These are phyloP conservation scores for Bocquillonia castaneifolia DNA, from an alignment of 441 rosid genomes.

Conservation along the genomic window DNA sequence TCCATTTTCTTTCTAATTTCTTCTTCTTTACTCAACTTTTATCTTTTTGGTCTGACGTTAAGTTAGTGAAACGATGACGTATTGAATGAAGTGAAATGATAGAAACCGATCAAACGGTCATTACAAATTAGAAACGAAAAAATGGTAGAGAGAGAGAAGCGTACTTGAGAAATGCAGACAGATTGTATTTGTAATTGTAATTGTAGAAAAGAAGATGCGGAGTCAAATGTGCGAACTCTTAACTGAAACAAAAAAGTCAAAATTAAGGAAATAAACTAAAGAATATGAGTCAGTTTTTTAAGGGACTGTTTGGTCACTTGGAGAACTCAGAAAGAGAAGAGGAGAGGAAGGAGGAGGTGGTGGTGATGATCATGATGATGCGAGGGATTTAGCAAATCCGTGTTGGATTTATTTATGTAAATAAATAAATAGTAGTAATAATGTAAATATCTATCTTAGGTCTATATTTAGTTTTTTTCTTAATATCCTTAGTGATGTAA, in stretches of 20 bases:
- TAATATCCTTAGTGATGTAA: too few relatives aligned
- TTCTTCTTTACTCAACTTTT: not conserved
- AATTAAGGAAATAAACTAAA: too few relatives aligned
- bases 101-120: not conserved
- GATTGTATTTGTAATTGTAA: too few relatives aligned
- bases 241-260: not conserved
- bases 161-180: slow-evolving; percentile 7
- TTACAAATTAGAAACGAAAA: not conserved
- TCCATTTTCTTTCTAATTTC: not conserved
- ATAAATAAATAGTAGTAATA: too few relatives aligned
- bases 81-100: not conserved
- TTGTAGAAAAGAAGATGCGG: slow-evolving; percentile 7
- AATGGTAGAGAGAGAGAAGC: slow-evolving; percentile 1
- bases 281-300: too few relatives aligned
- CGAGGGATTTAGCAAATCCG: slow-evolving; percentile 12
- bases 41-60: not conserved
- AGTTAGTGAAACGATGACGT: not conserved
- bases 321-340: not conserved
- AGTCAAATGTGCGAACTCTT: not conserved
- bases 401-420: slow-evolving; percentile 6
- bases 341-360: not conserved
- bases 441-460: too few relatives aligned
- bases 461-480: too few relatives aligned
- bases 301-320: not conserved
- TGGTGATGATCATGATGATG: too few relatives aligned